Percentiles rank a stretch among this genome's conserved stretches.
Conservation (phyloP, 2,329 filamentous ascomycete genomes). For the Venturia effusa region DNA sequence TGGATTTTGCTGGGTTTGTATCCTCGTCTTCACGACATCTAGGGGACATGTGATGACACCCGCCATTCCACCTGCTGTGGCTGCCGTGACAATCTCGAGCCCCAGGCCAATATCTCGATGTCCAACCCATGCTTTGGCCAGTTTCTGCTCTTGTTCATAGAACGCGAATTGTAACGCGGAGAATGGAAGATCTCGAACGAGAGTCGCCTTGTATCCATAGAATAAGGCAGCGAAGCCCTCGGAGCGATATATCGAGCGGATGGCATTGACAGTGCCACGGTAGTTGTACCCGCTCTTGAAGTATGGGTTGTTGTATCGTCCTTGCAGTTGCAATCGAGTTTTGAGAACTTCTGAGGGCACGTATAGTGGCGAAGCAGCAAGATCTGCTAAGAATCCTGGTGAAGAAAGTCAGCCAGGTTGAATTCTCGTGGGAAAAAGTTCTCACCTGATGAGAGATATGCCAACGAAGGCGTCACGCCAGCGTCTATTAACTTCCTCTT, state of each 20-base stretch:
- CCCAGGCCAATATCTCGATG: constrained; percentile 63
- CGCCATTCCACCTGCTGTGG: constrained; percentile 80
- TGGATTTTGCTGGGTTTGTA: constrained; percentile 79
- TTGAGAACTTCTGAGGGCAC: constrained; percentile 97
- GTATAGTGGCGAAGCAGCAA: constrained; percentile 85
- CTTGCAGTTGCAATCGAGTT: constrained; percentile 91
- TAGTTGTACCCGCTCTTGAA: constrained; percentile 97
- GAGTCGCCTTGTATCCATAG: constrained; percentile 92
- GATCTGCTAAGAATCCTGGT: constrained; percentile 79
- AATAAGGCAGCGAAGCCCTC: constrained; percentile 85
- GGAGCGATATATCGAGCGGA: constrained; percentile 67
- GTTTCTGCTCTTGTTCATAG: constrained; percentile 83
- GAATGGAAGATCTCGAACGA: constrained; percentile 89
- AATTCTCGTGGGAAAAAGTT: neutral
- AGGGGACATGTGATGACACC: constrained; percentile 91
- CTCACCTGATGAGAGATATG: constrained; percentile 76
- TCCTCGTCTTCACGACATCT: constrained; percentile 92
- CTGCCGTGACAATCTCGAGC: constrained; percentile 81
- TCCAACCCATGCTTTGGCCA: constrained; percentile 69
- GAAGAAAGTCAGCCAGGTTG: neutral
- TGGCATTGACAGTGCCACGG: constrained; percentile 70
- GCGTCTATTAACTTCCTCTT: constrained; percentile 80
- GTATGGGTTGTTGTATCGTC: constrained; percentile 86
- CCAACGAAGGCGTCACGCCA: constrained; percentile 69
- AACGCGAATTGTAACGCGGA: constrained; percentile 96